Percentiles rank a stretch among this genome's conserved stretches.
phyloP scores from a whole-genome alignment of 345 rosid genomes.

The Turnera subulata region DNA sequence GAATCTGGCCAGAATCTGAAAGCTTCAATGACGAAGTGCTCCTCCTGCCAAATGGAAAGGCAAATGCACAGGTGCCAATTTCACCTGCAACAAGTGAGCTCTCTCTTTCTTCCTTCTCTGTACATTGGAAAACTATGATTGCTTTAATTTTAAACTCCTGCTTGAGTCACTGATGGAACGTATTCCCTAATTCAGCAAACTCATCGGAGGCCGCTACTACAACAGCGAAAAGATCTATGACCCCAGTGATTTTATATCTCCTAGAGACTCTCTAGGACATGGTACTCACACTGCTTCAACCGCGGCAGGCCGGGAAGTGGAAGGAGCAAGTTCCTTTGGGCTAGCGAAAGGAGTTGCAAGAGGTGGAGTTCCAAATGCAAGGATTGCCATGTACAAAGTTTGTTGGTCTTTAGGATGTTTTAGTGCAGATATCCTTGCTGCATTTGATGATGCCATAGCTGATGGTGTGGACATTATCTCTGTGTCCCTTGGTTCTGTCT shows the following conservation, averaged over 20 bases:
- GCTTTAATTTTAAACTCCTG: background rate
- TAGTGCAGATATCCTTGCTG: slow-evolving; percentile 31
- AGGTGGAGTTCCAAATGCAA: slow-evolving; percentile 31
- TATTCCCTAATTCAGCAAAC: slow-evolving; percentile 13
- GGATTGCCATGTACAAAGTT: slow-evolving; percentile 36
- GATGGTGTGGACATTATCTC: slow-evolving; percentile 36
- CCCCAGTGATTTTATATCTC: slow-evolving; percentile 10
- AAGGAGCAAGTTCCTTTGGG: slow-evolving; percentile 21
- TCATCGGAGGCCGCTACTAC: slow-evolving; percentile 29
- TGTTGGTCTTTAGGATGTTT: slow-evolving; percentile 31
- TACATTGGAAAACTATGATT: background rate
- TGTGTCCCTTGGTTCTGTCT: slow-evolving; percentile 9
- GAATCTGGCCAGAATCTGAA: slow-evolving; percentile 29
- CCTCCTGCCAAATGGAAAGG: slow-evolving; percentile 33
- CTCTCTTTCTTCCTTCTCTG: background rate
- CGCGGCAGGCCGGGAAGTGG: slow-evolving; percentile 26
- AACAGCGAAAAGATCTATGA: background rate
- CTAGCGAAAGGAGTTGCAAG: slow-evolving; percentile 31
- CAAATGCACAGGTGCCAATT: slow-evolving; percentile 21
- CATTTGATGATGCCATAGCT: slow-evolving; percentile 48
- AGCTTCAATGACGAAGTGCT: slow-evolving; percentile 24
- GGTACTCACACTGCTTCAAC: slow-evolving; percentile 37
- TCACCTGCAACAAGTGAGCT: slow-evolving; percentile 34
- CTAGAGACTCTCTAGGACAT: slow-evolving; percentile 27
- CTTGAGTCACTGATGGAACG: background rate